Percentiles rank a stretch among this genome's conserved stretches.
These are phyloP conservation scores for Puccinia triticina DNA, from an alignment of 1,284 basidiomycete species.

Conservation along the genomic window DNA sequence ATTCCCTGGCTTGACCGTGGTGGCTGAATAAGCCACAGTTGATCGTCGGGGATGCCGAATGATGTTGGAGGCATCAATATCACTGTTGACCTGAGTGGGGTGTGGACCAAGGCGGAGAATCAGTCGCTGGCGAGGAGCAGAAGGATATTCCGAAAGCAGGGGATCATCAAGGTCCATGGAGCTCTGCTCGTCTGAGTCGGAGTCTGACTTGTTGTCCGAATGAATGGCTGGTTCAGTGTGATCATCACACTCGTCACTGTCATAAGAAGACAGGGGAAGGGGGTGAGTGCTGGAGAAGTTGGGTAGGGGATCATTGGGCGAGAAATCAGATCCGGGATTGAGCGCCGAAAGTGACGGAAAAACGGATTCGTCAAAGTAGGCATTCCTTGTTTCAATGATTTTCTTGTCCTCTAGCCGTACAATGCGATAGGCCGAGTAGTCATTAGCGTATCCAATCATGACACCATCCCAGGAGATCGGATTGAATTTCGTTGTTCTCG, in stretches of 20 bases:
- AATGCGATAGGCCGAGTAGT: not conserved
- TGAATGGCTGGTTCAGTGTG: too few species aligned
- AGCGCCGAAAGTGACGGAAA: not conserved
- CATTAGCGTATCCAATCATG: not conserved
- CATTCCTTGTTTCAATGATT: not conserved
- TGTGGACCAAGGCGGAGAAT: too few species aligned
- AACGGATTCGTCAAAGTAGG: not conserved
- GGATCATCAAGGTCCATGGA: too few species aligned
- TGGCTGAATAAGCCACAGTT: not conserved
- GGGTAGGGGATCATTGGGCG: not conserved
- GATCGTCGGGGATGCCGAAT: not conserved
- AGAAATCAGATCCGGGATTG: not conserved
- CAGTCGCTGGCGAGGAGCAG: too few species aligned
- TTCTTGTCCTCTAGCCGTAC: not conserved
- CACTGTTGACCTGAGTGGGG: not conserved
- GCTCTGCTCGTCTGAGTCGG: too few species aligned
- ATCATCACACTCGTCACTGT: too few species aligned
- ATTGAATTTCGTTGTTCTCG: not conserved
- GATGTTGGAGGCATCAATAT: not conserved
- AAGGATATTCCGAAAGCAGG: too few species aligned
- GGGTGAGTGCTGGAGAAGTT: not conserved
- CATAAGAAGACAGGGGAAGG: not conserved
- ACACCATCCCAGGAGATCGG: not conserved
- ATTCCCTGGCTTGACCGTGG: not conserved
- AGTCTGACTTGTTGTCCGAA: too few species aligned